These are phyloP conservation scores for Macrophomina pseudophaseolina DNA, from an alignment of 2,329 filamentous ascomycete species.

Conservation along the genomic window DNA sequence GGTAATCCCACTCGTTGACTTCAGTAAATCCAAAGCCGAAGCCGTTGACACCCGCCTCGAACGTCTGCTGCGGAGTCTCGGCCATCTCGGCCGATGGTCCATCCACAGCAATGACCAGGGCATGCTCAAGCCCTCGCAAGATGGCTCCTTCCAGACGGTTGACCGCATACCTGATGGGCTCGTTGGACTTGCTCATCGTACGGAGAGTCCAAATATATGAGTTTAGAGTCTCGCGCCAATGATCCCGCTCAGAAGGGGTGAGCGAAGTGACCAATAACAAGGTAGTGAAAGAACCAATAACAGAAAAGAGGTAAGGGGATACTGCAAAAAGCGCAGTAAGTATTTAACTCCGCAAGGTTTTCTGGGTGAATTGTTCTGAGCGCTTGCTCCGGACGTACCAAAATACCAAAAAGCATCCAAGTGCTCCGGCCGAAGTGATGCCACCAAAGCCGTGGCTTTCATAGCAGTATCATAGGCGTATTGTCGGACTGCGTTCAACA, in stretches of 20 bases:
- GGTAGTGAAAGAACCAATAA: conserved; percentile 28
- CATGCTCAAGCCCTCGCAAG: conserved; percentile 45
- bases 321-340: not conserved
- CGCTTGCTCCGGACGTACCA: not conserved
- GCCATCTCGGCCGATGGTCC: conserved; percentile 38
- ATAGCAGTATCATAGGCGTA: conserved; percentile 24
- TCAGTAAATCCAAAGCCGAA: conserved; percentile 40
- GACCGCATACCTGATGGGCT: conserved; percentile 46
- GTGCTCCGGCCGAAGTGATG: conserved; percentile 28
- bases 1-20: conserved; percentile 44
- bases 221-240: conserved; percentile 27
- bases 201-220: conserved; percentile 31
- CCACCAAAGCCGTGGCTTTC: conserved; percentile 28
- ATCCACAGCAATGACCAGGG: conserved; percentile 43
- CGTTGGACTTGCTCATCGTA: conserved; percentile 45
- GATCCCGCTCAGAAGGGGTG: conserved; percentile 26
- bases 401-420: conserved; percentile 30
- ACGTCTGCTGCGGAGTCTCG: conserved; percentile 36
- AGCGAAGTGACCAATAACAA: conserved; percentile 28
- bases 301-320: conserved; percentile 27
- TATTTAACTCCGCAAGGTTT: not conserved
- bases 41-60: conserved; percentile 29
- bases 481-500: conserved; percentile 22
- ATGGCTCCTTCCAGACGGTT: conserved; percentile 47
- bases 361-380: no score